Evolutionary conservation across 768 basidiomycete species (phyloP), one percentile per base, ranked within the genome.

Genomic region (Tricholoma sp.): DNA sequence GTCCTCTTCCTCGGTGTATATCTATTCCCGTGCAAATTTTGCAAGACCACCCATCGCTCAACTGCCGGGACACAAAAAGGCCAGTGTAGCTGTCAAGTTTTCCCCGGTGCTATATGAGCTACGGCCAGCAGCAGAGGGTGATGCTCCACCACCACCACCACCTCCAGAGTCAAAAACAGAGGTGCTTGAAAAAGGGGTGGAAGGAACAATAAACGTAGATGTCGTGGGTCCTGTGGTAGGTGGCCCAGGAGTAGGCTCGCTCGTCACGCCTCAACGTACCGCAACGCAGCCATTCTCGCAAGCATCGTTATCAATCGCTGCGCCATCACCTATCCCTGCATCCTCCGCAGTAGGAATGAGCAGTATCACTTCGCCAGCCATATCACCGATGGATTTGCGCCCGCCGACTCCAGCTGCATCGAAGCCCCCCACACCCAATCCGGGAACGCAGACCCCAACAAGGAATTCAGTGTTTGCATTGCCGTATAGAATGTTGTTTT

Each of bases 11-110:
- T 80, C 79, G 2, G 96, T 98, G 27, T 98, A 91, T 75, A 91
- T 99, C 64, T 98, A 98, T 73, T 91, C 94, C 7, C 83, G 97
- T 31, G 92, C 92, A 41, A 98, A 97, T 73, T 91, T 99, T 70
- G 86, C 93, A 0, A 78, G 91, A 43, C 89, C 93, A 0, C 96
- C 97, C 0, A 84, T 98, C 57, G 97, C 94, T 12, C 94, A 95
- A 67, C 76, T 98, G 4, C 95, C 97, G 2, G 97, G 97, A 1
- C 92, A 98, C 76, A 93, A 94, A 73, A 97, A 96, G 64, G 88
- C 96, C 0, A 94, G 90, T 63, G 88, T 98, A 2, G 96, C 91
- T 0, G 94, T 99, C 35, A 79, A 86, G 47, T 99, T 98, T 72
- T 95, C 91, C 29, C 97, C 96, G 0, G 79, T 98, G 19, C 71